A percentile compares a stretch with the other conserved stretches of the same genome.
Conservation (phyloP, 257 asterid species). For the Ajuga chamaepitys region DNA sequence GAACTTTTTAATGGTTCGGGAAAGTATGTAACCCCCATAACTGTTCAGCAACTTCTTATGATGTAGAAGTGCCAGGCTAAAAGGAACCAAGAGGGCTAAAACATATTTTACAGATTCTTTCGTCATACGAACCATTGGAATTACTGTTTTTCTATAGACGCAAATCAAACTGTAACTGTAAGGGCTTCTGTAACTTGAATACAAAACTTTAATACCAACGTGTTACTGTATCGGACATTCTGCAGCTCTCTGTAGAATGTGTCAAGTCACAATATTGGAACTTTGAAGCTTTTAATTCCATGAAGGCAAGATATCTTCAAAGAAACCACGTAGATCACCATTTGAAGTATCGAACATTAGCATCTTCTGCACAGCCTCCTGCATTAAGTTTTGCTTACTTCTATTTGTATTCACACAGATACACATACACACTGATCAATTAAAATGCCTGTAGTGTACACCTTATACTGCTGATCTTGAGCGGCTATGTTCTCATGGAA, state of each 20-base stretch:
- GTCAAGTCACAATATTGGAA: background rate
- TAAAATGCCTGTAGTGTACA: conserved; percentile 3
- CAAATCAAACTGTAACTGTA: too few relatives aligned
- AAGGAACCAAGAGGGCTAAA: background rate
- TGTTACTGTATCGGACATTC: background rate
- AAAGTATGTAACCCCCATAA: conserved; percentile 36
- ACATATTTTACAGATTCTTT: background rate
- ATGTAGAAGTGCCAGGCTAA: background rate
- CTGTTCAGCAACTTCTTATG: conserved; percentile 44
- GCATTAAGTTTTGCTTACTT: conserved; percentile 22
- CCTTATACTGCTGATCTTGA: conserved; percentile 81
- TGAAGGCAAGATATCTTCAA: conserved; percentile 48
- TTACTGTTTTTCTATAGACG: background rate
- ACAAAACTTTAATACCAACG: background rate
- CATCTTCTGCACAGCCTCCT: conserved; percentile 78
- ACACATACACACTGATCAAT: background rate
- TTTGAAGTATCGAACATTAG: conserved; percentile 52
- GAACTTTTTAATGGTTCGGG: conserved; percentile 26
- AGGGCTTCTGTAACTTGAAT: background rate
- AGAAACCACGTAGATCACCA: conserved; percentile 58
- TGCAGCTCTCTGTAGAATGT: background rate
- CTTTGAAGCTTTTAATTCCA: conserved; percentile 15
- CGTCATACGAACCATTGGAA: background rate
- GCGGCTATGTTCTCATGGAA: conserved; percentile 40
- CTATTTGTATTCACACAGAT: background rate